Base-by-base conservation (phyloP, 345 rosid species). In the Salix dunnii region DNA sequence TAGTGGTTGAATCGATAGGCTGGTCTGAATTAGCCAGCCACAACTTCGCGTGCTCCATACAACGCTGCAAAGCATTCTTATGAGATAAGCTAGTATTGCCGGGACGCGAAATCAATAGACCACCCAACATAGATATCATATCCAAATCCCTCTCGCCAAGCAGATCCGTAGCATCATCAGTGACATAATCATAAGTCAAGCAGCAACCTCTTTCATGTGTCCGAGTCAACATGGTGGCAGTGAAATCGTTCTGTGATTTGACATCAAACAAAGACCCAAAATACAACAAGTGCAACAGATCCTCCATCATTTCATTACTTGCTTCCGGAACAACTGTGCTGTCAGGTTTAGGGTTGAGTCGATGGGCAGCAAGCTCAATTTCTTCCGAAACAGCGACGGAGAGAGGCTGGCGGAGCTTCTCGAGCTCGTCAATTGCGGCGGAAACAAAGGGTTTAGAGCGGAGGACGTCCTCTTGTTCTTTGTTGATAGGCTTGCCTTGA, bases 101-200 rank as follows among this genome's bases (percentile, higher is more conserved):
- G 0, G 98, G 97, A n/a, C 99, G 91, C 30, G 99, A 92, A 30
- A 86, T 71, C 87, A 96, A 68, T 68, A 91, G 31, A 6, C 88
- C 86, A 73, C 97, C 76, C 13, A 96, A 82, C 73, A 48, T 69
- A 6, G 99, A 92, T 71, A 96, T 87, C 82, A 80, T 60, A 83
- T 92, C 97, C 89, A 96, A 84, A 82, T 96, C 99, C 43, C 75
- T 73, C 83, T 96, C 99, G 17, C 91, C 85, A 7, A 96, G 92
- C 77, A 88, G 86, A 89, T 92, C 98, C 73, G 94, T 89, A 18
- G 89, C 92, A n/a, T 96, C 98, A 58, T 96, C 99, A 9, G 98
- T 90, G 5, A 96, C 98, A 31, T 84, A 83, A 80, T 96, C 99
- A 69, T 96, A 96, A 30, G 93, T 86, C 91, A 94, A 84, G 84